Conservation (phyloP, 805 yeast species). For the Cyberlindnera maritima region DNA sequence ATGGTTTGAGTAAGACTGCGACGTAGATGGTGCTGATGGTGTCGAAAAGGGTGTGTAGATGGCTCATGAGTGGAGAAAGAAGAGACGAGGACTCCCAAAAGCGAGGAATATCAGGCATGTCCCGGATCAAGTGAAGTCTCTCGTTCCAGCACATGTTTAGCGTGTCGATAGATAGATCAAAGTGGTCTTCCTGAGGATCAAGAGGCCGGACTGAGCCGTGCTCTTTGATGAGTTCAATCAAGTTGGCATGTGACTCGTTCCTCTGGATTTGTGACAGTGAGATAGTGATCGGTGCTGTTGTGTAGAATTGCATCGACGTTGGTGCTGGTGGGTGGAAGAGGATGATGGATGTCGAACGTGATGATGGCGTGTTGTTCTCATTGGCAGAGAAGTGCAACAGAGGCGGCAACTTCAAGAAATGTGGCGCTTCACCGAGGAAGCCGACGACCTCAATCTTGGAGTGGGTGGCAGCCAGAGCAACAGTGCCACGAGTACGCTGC, state of each 20-base stretch:
- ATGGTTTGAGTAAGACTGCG: constrained; percentile 15
- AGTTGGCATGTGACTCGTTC: not conserved
- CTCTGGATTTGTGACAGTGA: constrained; percentile 35
- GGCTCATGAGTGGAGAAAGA: not conserved
- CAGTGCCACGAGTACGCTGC: not conserved
- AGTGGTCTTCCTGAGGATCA: constrained; percentile 10
- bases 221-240: constrained; percentile 5
- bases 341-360: constrained; percentile 33
- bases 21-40: not conserved
- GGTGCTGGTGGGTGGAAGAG: constrained; percentile 73
- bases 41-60: not conserved
- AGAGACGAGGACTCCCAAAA: constrained; percentile 17
- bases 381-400: constrained; percentile 1
- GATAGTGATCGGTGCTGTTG: constrained; percentile 69
- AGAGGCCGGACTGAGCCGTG: constrained; percentile 10
- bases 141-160: constrained; percentile 23
- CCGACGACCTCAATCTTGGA: constrained; percentile 8
- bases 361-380: not conserved
- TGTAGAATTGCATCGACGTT: constrained; percentile 69
- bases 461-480: not conserved
- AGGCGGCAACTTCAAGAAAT: not conserved
- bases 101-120: constrained; percentile 14
- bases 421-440: constrained; percentile 5
- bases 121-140: constrained; percentile 10
- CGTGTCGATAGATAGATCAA: constrained; percentile 11